Base-by-base conservation (phyloP, 495 filamentous ascomycete genomes). In the Thermochaetoides thermophila region DNA sequence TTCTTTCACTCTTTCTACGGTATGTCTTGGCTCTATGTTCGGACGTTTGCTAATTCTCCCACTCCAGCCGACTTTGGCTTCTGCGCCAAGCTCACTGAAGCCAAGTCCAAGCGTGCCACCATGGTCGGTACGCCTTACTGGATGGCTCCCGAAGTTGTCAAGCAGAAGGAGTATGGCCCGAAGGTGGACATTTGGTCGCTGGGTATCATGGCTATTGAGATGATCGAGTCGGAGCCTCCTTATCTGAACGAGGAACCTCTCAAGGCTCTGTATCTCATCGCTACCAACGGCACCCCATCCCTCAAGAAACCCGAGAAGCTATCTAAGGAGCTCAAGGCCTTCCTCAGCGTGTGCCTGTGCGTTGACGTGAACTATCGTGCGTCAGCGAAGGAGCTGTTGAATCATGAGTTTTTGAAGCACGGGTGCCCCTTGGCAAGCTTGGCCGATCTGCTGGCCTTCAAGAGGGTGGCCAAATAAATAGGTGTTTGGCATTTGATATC, bases 81-180 rank as follows among this genome's bases (percentile, higher is more conserved):
- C 72, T 96, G 91, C 53, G 89, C 89, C 54, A 95, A 97, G 60
- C 78, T 97, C 37, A 96, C 87, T 12, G 91, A 96, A 48, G 76
- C 84, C 34, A 92, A 93, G 61, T 85, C 70, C 50, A 96, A 97
- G 64, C 86, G 89, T 48, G 85, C 87, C 17, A 97, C 89, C 29
- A 96, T 97, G 89, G 89, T 97, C 31, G 89, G 89, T 37, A 97
- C 89, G 11, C 89, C 89, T 1, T 97, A 96, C 64, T 97, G 89
- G 89, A 97, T 97, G 89, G 89, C 89, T 2, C 89, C 89, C 20
- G 89, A 97, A 55, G 89, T 97, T 11, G 89, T 97, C 49, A 96
- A 95, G 64, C 89, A 95, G 55, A 94, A 94, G 64, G 86, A 94
- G 53, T 97, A 97, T 50, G 89, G 84, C 23, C 78, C 81, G 43